Percentiles rank a stretch among this genome's conserved stretches.
Conservation (phyloP, 2,329 filamentous ascomycete genomes). For the Xylariaceae sp. region DNA sequence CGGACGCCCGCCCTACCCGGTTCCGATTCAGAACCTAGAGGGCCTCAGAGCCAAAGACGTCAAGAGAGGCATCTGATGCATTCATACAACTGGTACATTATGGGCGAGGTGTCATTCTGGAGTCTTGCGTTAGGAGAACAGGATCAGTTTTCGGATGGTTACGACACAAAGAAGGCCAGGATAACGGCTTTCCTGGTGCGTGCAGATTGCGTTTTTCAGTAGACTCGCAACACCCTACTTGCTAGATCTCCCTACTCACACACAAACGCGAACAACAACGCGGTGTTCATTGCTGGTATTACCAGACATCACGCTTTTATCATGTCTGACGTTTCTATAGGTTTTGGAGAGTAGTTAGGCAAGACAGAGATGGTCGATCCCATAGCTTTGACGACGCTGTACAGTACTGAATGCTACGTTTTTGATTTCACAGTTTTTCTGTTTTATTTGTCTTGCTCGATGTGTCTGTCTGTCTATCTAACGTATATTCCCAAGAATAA, state of each 20-base stretch:
- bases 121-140: constrained; percentile 7
- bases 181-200: not conserved
- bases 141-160: constrained; percentile 6
- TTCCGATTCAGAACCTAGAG: constrained; percentile 45
- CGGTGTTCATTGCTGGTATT: too few relatives aligned
- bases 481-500: too few relatives aligned
- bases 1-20: constrained; percentile 56
- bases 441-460: too few relatives aligned
- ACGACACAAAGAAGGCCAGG: constrained; percentile 2
- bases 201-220: constrained; percentile 2
- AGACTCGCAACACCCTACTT: not conserved
- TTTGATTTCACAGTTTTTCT: too few relatives aligned
- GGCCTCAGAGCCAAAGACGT: constrained; percentile 55
- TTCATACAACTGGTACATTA: not conserved
- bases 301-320: too few relatives aligned
- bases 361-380: too few relatives aligned
- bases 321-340: too few relatives aligned
- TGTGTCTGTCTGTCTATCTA: too few relatives aligned
- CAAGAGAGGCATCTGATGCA: constrained; percentile 47
- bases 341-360: too few relatives aligned
- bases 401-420: too few relatives aligned
- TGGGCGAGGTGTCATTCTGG: constrained; percentile 6
- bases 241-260: not conserved
- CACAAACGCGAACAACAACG: too few relatives aligned
- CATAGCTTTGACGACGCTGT: too few relatives aligned